Percentiles rank a stretch among this genome's conserved stretches.
These are phyloP conservation scores for Hibiscus mutabilis DNA, from an alignment of 345 rosid genomes.

Conservation along the genomic window DNA sequence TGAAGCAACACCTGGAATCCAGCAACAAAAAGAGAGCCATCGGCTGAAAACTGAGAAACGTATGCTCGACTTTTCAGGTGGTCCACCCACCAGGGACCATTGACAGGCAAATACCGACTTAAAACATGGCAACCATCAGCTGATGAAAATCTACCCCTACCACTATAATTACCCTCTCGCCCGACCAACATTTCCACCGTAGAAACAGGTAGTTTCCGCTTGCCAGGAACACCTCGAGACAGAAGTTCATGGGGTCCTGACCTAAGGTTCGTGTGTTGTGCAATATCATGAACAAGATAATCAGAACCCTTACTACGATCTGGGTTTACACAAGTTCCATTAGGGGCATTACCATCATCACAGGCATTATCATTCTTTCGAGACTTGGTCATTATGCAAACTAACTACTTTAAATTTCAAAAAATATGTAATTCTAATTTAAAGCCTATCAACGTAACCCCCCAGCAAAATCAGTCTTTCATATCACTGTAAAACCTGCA, in stretches of 20 bases:
- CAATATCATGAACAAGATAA: slow-evolving; percentile 40
- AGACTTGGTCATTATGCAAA: slow-evolving; percentile 22
- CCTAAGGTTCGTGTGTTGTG: slow-evolving; percentile 44
- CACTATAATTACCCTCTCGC: slow-evolving; percentile 49
- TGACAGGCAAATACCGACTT: slow-evolving; percentile 48
- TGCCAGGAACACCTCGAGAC: slow-evolving; percentile 15
- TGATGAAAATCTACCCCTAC: slow-evolving; percentile 51
- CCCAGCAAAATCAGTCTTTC: neutral
- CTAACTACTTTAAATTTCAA: neutral
- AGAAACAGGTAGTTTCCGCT: slow-evolving; percentile 35
- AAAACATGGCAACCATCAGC: slow-evolving; percentile 56
- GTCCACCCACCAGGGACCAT: slow-evolving; percentile 45
- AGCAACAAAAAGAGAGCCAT: slow-evolving; percentile 56
- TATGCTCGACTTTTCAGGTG: slow-evolving; percentile 34
- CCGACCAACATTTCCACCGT: slow-evolving; percentile 56
- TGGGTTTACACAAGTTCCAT: slow-evolving; percentile 3
- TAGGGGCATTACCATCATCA: slow-evolving; percentile 18
- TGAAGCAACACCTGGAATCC: slow-evolving; percentile 45
- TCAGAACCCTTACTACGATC: slow-evolving; percentile 12
- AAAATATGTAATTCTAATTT: neutral
- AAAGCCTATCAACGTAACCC: neutral
- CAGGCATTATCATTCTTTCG: slow-evolving; percentile 14
- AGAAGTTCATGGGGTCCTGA: slow-evolving; percentile 38
- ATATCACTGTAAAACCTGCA: neutral
- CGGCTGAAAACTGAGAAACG: slow-evolving; percentile 58